A percentile compares a stretch with the other conserved stretches of the same genome.
phyloP scores from a whole-genome alignment of 2,329 filamentous ascomycete species.

The Colletotrichum cereale region DNA sequence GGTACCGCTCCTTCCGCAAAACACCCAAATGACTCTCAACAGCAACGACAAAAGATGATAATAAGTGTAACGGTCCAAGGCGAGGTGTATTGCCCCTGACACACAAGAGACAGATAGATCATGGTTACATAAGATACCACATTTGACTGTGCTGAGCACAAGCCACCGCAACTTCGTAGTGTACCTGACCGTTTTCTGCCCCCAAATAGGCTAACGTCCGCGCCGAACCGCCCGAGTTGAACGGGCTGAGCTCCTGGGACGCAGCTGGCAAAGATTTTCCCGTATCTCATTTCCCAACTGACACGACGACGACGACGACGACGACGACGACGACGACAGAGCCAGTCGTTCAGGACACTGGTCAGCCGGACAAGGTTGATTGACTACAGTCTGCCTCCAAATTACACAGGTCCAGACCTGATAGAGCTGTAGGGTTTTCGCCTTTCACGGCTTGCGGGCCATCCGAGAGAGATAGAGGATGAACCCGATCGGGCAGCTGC shows the following conservation, averaged over 20 bases:
- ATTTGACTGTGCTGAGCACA: constrained; percentile 14
- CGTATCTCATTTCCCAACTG: neutral
- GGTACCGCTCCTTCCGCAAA: too few relatives aligned
- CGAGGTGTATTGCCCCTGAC: too few relatives aligned
- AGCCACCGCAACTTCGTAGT: constrained; percentile 35
- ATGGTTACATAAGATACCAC: too few relatives aligned
- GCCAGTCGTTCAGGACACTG: neutral
- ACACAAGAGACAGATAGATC: too few relatives aligned
- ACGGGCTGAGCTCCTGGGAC: constrained; percentile 16
- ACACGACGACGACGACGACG: constrained; percentile 1
- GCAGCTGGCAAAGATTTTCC: constrained; percentile 33
- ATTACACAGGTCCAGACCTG: constrained; percentile 16
- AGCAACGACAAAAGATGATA: too few relatives aligned
- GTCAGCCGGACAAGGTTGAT: constrained; percentile 10
- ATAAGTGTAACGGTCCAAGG: too few relatives aligned
- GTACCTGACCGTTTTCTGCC: constrained; percentile 18
- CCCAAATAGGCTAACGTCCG: constrained; percentile 16
- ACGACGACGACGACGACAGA: constrained; percentile 3
- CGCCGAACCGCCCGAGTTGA: constrained; percentile 24
- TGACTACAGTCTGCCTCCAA: constrained; percentile 26
- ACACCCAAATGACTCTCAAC: too few relatives aligned
- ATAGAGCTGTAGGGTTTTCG: neutral
- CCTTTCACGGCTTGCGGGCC: constrained; percentile 1
- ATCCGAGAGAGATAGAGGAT: constrained; percentile 14
- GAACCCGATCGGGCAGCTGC: constrained; percentile 40